These are phyloP conservation scores for Stentor roeselii DNA, from an alignment of 73 alveolate species.

Conservation along the genomic window DNA sequence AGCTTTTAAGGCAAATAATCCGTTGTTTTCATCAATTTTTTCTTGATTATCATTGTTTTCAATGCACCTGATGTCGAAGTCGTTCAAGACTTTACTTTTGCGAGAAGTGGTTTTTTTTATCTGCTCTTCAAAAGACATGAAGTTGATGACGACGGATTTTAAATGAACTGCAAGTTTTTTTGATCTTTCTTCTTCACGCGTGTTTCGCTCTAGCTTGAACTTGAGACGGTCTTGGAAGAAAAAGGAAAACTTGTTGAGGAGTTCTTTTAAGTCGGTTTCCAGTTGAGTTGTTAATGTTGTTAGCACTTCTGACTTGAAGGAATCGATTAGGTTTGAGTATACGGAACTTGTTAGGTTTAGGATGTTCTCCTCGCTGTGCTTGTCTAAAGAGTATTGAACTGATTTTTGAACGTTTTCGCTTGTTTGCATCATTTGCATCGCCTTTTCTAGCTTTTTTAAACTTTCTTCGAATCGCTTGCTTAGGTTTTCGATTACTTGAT, in stretches of 20 bases:
- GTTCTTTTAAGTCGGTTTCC: not conserved
- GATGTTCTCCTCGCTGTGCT: not conserved
- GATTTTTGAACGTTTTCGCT: not conserved
- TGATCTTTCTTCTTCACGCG: not conserved
- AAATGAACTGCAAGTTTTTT: not conserved
- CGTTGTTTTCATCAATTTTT: not conserved
- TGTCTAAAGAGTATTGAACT: not conserved
- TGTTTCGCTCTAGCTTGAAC: not conserved
- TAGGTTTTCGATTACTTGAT: not conserved
- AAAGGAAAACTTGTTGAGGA: not conserved
- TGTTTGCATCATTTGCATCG: not conserved
- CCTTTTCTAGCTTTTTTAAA: not conserved
- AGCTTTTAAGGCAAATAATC: not conserved
- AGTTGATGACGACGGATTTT: not conserved
- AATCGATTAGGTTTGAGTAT: too few relatives aligned
- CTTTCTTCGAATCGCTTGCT: not conserved
- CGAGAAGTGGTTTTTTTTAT: not conserved
- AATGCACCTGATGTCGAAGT: not conserved
- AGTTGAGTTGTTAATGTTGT: not conserved
- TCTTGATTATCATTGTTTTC: constrained; percentile 1
- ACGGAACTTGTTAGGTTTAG: not conserved
- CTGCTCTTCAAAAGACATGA: not conserved
- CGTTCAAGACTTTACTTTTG: not conserved
- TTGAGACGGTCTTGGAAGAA: not conserved
- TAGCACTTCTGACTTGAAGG: not conserved